Base-by-base conservation (phyloP, 495 filamentous ascomycete species). In the Aspergillus egyptiacus region DNA sequence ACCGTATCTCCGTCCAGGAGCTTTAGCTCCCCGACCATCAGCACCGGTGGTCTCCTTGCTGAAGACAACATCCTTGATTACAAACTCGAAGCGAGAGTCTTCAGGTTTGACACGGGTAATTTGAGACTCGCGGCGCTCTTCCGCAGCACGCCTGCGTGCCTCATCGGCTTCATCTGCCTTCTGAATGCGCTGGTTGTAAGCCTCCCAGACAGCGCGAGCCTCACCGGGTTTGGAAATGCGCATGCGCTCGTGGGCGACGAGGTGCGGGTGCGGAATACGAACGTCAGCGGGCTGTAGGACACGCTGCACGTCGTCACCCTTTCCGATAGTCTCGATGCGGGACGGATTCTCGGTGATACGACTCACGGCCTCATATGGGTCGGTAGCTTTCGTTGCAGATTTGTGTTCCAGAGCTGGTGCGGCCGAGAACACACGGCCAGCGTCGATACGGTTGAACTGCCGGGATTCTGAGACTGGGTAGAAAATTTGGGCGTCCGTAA, bases 381-480 rank as follows among this genome's bases (percentile, higher is more conserved):
- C 51, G 8, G 57, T 54, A 22, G 56, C 56, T 20, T 59, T 53
- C 1, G 44, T 43, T 2, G 56, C 54, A 10, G 49, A 58, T 11
- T 49, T 48, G 37, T 68, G 61, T 22, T 61, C 57, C 6, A 68
- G 49, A 5, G 64, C 61, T 3, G 72, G 72, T 13, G 72, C 72
- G n/a, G 54, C 69, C 31, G 74, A 69, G 68, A 98, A 97, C 31
- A 86, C 89, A 54, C 84, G 83, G 30, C 85, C 94, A 6, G 93
- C 94, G 63, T 97, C 91, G 22, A 68, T 77, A 63, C 94, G 87
- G 5, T 86, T 96, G 66, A 96, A 97, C 28, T 83, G 71, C 17
- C 88, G 83, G 14, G 91, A 95, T 67, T 98, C 93, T 8, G 93
- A 85, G 37, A 84, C 81, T 3, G 94, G 93, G 63, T 87, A 78